Evolutionary conservation across 257 asterid species (phyloP), one percentile per base, ranked within the genome.

Genomic region (Gynochthodes officinalis): DNA sequence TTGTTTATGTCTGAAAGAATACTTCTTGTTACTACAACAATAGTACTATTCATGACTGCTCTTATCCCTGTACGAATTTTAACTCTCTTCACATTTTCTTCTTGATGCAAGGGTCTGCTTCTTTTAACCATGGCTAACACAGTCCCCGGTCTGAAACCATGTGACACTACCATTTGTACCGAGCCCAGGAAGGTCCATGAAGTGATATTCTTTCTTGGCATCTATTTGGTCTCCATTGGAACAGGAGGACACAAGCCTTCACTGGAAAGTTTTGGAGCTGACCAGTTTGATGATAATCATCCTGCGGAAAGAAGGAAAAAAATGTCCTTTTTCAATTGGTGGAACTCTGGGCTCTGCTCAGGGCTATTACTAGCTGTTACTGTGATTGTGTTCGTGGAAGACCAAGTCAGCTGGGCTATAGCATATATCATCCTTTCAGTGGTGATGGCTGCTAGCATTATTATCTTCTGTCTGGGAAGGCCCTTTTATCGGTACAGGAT

Each of bases 281-380:
- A 95, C 49, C 99, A 95, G 71, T 95, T 95, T 39, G 99, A 95
- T 52, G 99, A 92, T 21, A 87, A 87, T 59, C 94, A 95, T 65
- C 88, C 87, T 1, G 70, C 63, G 23, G 99, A 95, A 65, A 76
- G 95, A 32, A 80, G 67, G 33, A 64, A 85, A 42, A 95, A 90
- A 67, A 87, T 89, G 91, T 95, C 98, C 0, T 94, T 84, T 64
- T 94, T 94, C 87, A 94, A 94, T 52, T 94, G 99, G 99, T 94
- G 97, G 99, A 89, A 79, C 50, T 83, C 82, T 23, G 96, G 87
- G 30, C 89, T 94, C 4, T 91, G 96, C 64, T 69, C 80, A 64
- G 99, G 97, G 14, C 84, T 91, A 1, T 48, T 87, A 2, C 79
- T 89, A 10, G 93, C 97, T 0, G 98, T 92, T 5, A 92, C 96